A percentile compares a stretch with the other conserved stretches of the same genome.
Evolutionary conservation across 2,329 filamentous ascomycete species (phyloP).

Genomic region (Akanthomyces uredinophilus): DNA sequence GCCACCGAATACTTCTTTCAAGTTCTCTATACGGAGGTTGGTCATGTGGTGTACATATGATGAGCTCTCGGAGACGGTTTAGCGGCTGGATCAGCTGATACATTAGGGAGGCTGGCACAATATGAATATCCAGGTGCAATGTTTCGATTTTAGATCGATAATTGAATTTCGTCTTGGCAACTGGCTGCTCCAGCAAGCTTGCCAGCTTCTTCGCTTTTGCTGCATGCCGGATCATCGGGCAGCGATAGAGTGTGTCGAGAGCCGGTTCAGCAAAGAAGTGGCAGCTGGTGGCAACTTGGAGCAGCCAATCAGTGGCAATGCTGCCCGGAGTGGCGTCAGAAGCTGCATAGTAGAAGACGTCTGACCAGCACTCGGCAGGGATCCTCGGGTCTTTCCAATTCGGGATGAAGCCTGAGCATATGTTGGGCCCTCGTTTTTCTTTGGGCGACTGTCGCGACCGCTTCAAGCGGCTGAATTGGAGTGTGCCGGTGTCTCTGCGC

Average conservation of each 20-base stretch:
- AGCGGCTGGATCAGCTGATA: conserved; percentile 57
- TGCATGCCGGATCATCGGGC: conserved; percentile 54
- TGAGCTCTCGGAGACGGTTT: conserved; percentile 62
- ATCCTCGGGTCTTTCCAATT: conserved; percentile 51
- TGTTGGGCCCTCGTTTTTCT: background rate
- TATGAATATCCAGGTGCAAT: conserved; percentile 66
- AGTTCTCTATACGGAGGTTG: conserved; percentile 59
- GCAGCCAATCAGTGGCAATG: conserved; percentile 56
- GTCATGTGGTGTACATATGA: conserved; percentile 68
- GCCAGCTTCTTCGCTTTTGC: conserved; percentile 41
- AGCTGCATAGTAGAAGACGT: conserved; percentile 66
- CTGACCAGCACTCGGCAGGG: conserved; percentile 63
- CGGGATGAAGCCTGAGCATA: conserved; percentile 34
- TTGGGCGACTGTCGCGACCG: background rate
- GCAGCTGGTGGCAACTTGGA: conserved; percentile 58
- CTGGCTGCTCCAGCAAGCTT: conserved; percentile 50
- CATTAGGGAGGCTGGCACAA: conserved; percentile 39
- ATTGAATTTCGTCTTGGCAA: conserved; percentile 47
- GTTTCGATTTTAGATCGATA: conserved; percentile 68
- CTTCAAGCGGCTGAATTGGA: background rate
- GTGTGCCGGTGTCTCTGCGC: background rate
- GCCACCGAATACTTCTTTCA: conserved; percentile 58
- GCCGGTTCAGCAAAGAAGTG: conserved; percentile 66
- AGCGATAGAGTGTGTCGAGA: conserved; percentile 65
- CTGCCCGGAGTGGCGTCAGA: conserved; percentile 37